Conservation (phyloP, 805 yeast genomes). For the Jamesozyma gamospora region DNA sequence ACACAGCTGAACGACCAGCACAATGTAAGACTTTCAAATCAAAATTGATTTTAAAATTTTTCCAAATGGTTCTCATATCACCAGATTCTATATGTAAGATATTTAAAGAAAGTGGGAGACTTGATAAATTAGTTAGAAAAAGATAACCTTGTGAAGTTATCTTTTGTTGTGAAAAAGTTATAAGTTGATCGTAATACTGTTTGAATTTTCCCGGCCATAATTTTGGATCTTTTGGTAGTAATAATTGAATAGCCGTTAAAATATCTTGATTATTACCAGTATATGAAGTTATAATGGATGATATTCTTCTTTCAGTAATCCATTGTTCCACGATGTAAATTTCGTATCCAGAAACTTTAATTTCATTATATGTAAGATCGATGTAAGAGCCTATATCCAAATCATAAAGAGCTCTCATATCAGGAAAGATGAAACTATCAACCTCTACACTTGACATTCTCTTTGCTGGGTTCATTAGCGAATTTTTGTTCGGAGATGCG, state of each 20-base stretch:
- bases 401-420: conserved; percentile 42
- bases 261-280: conserved; percentile 71
- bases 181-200: conserved; percentile 55
- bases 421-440: conserved; percentile 42
- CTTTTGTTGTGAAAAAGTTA: conserved; percentile 57
- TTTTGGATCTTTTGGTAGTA: conserved; percentile 32
- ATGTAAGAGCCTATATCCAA: conserved; percentile 36
- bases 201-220: conserved; percentile 38
- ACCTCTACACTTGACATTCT: conserved; percentile 1
- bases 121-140: conserved; percentile 74
- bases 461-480: background rate
- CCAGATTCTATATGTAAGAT: conserved; percentile 64
- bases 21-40: conserved; percentile 71
- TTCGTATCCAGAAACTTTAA: conserved; percentile 65
- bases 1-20: conserved; percentile 73
- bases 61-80: conserved; percentile 40
- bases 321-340: conserved; percentile 91
- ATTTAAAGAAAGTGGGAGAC: conserved; percentile 65
- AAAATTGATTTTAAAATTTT: conserved; percentile 59
- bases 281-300: conserved; percentile 67
- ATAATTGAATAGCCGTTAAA: conserved; percentile 51
- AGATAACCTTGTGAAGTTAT: conserved; percentile 48
- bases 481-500: background rate
- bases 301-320: conserved; percentile 65
- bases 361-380: conserved; percentile 36